Evolutionary conservation across 2,329 filamentous ascomycete species (phyloP), one percentile per base, ranked within the genome.

Genomic region (Penicillium brevicompactum): DNA sequence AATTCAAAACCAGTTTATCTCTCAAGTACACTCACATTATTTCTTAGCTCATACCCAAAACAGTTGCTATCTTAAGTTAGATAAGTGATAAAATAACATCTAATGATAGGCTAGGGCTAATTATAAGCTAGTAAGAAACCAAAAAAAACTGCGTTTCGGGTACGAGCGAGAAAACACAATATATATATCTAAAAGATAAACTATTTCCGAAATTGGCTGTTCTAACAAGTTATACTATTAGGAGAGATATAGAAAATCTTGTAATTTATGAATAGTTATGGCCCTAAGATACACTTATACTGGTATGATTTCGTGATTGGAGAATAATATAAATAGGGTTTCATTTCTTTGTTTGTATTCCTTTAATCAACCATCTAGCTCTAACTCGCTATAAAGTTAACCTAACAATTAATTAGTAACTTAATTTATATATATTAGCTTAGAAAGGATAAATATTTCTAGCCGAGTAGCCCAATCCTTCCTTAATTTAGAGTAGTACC

Each of bases 401-500:
- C 24, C 24, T 24, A 6, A 6, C 24, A 24, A 24, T 24, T 6
- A 24, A 24, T 24, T 24, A 24, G 24, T 24, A 24, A 24, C 24
- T 24, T 6, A 24, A 24, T 24, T 24, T 6, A 24, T 24, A 24
- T 24, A 24, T 24, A 6, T 24, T 24, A 6, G 37, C 24, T 24
- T 24, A 6, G 3, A 6, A 24, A 6, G 22, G 18, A 34, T 16
- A 46, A 34, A 46, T 27, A 16, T 14, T 4, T 46, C 44, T 21
- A 46, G 44, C n/a, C n/a, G 30, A 7, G 44, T 7, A 22, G 34
- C 14, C n/a, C 8, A 47, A 37, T 34, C 21, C 6, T 43, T 18
- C 18, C 10, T 21, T n/a, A 27, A 30, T 22, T 38, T 31, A 4
- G 45, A 37, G 5, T 31, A 47, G 21, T 47, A 65, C 22, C 70